Conservation (phyloP, 352 stramenopile species). For the Globisporangium okanoganense region DNA sequence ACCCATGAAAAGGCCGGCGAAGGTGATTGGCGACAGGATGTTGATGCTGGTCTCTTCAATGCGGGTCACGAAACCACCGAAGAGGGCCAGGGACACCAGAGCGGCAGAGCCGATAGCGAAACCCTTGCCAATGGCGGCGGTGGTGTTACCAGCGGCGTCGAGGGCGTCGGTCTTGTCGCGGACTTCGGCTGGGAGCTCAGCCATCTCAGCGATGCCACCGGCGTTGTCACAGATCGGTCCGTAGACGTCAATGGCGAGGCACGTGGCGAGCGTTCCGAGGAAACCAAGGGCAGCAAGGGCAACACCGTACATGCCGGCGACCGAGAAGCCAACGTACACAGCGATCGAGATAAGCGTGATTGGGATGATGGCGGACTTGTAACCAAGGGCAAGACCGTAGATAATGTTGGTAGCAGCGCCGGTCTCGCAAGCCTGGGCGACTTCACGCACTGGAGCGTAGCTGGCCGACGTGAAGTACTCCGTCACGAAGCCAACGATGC, state of each 20-base stretch:
- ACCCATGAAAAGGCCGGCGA: constrained; percentile 98
- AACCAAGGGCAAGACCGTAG: constrained; percentile 98
- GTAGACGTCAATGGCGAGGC: constrained; percentile 99
- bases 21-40: constrained; percentile 97
- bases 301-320: constrained; percentile 97
- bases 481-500: constrained; percentile 98
- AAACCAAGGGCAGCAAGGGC: constrained; percentile 97
- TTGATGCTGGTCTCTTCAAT: constrained; percentile 95
- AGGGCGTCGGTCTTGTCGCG: constrained; percentile 99
- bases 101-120: constrained; percentile 99
- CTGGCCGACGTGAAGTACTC: constrained; percentile 99
- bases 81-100: constrained; percentile 98
- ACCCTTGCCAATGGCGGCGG: constrained; percentile 98
- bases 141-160: constrained; percentile 99
- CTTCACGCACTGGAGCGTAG: constrained; percentile 94
- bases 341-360: constrained; percentile 97
- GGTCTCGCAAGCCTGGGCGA: constrained; percentile 97
- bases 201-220: constrained; percentile 99
- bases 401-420: constrained; percentile 99
- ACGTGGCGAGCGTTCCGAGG: constrained; percentile 97
- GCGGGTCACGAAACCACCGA: constrained; percentile 97
- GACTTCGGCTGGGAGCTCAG: constrained; percentile 94
- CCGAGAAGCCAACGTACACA: constrained; percentile 97
- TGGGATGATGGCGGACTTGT: constrained; percentile 99
- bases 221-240: constrained; percentile 99